Evolutionary conservation across 2,329 filamentous ascomycete species (phyloP).

Genomic region (Colletotrichum sp.): DNA sequence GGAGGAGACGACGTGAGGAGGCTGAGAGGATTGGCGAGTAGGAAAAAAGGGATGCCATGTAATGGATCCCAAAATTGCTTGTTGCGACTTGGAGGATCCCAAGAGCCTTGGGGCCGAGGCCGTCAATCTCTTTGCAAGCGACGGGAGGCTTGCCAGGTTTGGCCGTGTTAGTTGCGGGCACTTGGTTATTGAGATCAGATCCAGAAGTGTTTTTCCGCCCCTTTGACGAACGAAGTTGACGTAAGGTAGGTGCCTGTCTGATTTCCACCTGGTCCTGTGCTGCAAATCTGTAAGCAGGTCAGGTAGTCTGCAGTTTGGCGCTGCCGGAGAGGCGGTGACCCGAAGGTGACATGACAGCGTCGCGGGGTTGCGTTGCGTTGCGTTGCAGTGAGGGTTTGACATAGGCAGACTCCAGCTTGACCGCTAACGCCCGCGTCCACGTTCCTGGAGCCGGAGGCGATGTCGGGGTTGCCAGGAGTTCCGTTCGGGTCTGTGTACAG

Average conservation of each 20-base stretch:
- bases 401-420: neutral
- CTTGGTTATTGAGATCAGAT: neutral
- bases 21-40: neutral
- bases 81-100: neutral
- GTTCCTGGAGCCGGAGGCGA: neutral
- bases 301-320: neutral
- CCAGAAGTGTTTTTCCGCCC: neutral
- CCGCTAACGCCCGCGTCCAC: neutral
- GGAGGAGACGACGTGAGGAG: neutral
- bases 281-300: neutral
- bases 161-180: neutral
- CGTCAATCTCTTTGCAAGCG: neutral
- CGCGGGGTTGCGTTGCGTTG: neutral
- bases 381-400: conserved; percentile 8
- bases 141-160: neutral
- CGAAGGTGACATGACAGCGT: conserved; percentile 10
- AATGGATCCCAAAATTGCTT: neutral
- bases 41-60: neutral
- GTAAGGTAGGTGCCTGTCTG: neutral
- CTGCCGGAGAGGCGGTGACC: conserved; percentile 9
- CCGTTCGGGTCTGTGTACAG: neutral
- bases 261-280: neutral
- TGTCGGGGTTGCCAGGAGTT: neutral
- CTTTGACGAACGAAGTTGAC: neutral
- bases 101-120: neutral